Evolutionary conservation across 257 asterid genomes (phyloP).

Genomic region (Solanum pimpinellifolium): DNA sequence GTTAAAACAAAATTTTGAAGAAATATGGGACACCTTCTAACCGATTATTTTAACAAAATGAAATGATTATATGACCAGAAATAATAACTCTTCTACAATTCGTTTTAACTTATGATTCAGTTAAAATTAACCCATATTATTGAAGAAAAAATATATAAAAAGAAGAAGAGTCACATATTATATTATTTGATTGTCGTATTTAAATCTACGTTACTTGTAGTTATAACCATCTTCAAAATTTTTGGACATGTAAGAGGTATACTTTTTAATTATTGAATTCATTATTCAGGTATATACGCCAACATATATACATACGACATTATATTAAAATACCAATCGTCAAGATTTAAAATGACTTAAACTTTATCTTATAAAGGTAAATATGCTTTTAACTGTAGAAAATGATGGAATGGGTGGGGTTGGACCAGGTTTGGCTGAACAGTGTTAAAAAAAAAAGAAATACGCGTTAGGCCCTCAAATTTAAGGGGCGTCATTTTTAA

Average conservation of each 20-base stretch:
- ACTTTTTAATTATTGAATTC: not conserved
- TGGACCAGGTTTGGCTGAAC: not conserved
- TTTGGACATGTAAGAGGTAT: not conserved
- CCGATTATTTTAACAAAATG: not conserved
- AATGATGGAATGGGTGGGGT: not conserved
- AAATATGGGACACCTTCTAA: not conserved
- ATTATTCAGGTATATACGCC: not conserved
- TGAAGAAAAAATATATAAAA: no score
- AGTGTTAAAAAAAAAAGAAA: no score
- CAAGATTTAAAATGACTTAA: not conserved
- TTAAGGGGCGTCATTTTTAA: no score
- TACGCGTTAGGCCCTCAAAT: no score
- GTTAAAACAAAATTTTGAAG: not conserved
- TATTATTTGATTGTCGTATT: not conserved
- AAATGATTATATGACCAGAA: not conserved
- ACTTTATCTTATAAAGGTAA: not conserved
- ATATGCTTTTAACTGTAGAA: not conserved
- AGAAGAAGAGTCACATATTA: not conserved
- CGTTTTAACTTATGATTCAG: not conserved
- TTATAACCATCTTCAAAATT: not conserved
- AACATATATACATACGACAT: not conserved
- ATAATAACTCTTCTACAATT: not conserved
- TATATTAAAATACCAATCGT: not conserved
- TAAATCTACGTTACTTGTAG: not conserved
- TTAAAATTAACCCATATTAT: not conserved